phyloP scores from a whole-genome alignment of 345 rosid genomes.

The Turritis glabra region DNA sequence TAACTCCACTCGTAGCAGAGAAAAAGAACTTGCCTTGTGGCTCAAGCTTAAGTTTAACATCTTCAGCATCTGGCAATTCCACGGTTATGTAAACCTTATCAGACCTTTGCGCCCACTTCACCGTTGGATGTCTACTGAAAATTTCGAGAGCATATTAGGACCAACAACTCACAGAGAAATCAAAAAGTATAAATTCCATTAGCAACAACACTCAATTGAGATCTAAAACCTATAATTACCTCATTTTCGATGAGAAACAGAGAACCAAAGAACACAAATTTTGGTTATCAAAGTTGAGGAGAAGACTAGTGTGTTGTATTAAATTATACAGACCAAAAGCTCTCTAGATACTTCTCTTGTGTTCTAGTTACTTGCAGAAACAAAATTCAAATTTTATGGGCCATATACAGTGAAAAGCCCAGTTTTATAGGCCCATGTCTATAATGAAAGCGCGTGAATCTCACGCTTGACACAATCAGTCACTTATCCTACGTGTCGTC shows the following conservation, averaged over 20 bases:
- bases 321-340: background rate
- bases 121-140: constrained; percentile 55
- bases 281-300: background rate
- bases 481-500: background rate
- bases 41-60: constrained; percentile 57
- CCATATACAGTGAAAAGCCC: background rate
- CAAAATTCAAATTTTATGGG: background rate
- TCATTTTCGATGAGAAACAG: constrained; percentile 22
- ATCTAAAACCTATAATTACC: background rate
- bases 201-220: background rate
- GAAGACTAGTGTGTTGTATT: background rate
- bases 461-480: background rate
- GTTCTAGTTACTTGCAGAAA: constrained; percentile 9
- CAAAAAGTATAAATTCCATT: background rate
- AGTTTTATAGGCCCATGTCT: background rate
- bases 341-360: constrained; percentile 23
- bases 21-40: constrained; percentile 59
- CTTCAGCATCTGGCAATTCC: constrained; percentile 57
- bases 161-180: background rate
- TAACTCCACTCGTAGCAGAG: constrained; percentile 52
- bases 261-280: background rate
- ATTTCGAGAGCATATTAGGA: background rate
- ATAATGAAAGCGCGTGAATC: constrained; percentile 2
- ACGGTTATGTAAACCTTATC: constrained; percentile 55
- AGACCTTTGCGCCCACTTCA: constrained; percentile 64